Conservation (phyloP, 352 stramenopile genomes). For the Phytophthora tentaculata region DNA sequence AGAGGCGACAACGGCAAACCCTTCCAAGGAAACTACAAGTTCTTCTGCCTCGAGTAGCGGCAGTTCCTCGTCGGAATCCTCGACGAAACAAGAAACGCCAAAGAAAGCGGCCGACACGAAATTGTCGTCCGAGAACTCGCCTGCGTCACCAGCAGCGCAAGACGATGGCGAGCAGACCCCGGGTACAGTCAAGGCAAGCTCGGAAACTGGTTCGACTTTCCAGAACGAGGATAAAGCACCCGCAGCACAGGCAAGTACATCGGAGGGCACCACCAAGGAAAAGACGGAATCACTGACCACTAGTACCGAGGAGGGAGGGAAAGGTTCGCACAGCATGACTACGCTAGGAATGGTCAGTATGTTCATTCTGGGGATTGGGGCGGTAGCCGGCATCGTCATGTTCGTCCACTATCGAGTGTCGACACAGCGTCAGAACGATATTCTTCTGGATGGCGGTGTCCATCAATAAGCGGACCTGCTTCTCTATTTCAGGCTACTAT, state of each 20-base stretch:
- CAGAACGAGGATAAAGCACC: conserved; percentile 25
- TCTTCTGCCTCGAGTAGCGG: neutral
- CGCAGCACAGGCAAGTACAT: conserved; percentile 4
- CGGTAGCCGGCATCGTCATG: conserved; percentile 53
- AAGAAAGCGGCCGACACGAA: conserved; percentile 9
- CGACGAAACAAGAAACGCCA: conserved; percentile 1
- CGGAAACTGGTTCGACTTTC: conserved; percentile 37
- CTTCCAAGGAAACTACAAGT: neutral
- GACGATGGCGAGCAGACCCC: conserved; percentile 15
- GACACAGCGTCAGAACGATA: conserved; percentile 61
- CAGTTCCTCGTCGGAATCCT: neutral
- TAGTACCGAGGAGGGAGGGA: conserved; percentile 9
- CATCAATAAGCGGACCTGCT: conserved; percentile 1
- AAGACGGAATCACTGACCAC: conserved; percentile 22
- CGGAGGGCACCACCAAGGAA: conserved; percentile 2
- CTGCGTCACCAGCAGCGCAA: conserved; percentile 16
- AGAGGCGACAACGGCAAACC: conserved; percentile 3
- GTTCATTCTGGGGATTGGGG: conserved; percentile 55
- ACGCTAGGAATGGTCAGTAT: conserved; percentile 55
- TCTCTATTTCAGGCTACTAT: neutral
- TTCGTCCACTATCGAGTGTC: conserved; percentile 71
- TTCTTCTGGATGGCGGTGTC: conserved; percentile 59
- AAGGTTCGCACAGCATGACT: conserved; percentile 37
- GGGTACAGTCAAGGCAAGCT: conserved; percentile 40
- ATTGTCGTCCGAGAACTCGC: neutral